phyloP scores from a whole-genome alignment of 345 rosid genomes.

The Syzygium jambos region DNA sequence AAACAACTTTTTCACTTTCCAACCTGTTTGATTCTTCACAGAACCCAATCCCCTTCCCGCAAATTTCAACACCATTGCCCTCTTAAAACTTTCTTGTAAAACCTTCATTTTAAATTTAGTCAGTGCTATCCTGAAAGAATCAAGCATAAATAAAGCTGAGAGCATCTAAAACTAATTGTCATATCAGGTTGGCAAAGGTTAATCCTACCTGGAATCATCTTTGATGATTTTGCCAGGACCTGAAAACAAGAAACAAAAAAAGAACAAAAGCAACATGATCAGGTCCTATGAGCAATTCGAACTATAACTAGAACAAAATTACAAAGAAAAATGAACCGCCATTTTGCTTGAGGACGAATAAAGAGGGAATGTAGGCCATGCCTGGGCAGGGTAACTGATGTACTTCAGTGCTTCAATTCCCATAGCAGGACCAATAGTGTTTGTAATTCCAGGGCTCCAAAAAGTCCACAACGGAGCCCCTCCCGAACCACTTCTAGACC shows the following conservation, averaged over 20 bases:
- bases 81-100: not conserved
- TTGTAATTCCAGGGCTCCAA: conserved; percentile 98
- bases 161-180: not conserved
- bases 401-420: conserved; percentile 96
- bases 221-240: conserved; percentile 93
- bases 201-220: conserved; percentile 87
- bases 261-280: not conserved
- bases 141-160: not conserved
- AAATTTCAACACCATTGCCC: not conserved
- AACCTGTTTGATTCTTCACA: not conserved
- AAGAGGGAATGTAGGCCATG: conserved; percentile 4
- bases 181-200: not conserved
- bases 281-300: not conserved
- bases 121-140: not conserved
- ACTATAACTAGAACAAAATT: not conserved
- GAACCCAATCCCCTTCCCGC: not conserved
- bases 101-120: not conserved
- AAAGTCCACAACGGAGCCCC: conserved; percentile 96
- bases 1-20: not conserved
- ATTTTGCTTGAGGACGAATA: not conserved
- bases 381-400: conserved; percentile 99
- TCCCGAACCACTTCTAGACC: conserved; percentile 50
- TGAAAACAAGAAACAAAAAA: conserved; percentile 20
- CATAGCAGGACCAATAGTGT: conserved; percentile 97
- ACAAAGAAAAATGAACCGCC: not conserved